Evolutionary conservation across 192 early-diverging fungal species (phyloP), one percentile per base, ranked within the genome.

Genomic region (Entophlyctis luteolus): DNA sequence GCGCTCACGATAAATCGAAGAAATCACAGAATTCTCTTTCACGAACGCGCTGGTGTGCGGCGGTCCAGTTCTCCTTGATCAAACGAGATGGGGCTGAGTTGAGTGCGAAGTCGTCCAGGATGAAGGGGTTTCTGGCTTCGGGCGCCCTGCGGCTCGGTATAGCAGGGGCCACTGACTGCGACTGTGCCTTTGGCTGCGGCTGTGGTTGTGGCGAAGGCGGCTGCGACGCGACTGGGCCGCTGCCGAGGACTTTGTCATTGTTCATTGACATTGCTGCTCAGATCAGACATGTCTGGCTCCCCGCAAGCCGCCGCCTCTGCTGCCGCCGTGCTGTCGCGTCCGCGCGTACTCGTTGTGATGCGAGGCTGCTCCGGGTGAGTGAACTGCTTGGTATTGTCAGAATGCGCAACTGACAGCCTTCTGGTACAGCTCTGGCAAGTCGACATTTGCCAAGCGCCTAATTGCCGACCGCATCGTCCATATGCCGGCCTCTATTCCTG

Each of bases 341-440:
- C n/a, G n/a, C n/a, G n/a, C n/a, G n/a, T n/a, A n/a, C n/a, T n/a
- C n/a, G n/a, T n/a, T n/a, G n/a, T n/a, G n/a, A n/a, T n/a, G n/a
- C n/a, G n/a, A n/a, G n/a, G n/a, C n/a, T n/a, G n/a, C n/a, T n/a
- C n/a, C n/a, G n/a, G n/a, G n/a, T n/a, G n/a, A n/a, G n/a, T n/a
- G n/a, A n/a, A n/a, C n/a, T n/a, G n/a, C n/a, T n/a, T n/a, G n/a
- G n/a, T n/a, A n/a, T n/a, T n/a, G n/a, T n/a, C n/a, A n/a, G n/a
- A n/a, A n/a, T n/a, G n/a, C n/a, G n/a, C n/a, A n/a, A n/a, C n/a
- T n/a, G n/a, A n/a, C n/a, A n/a, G n/a, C n/a, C n/a, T n/a, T n/a
- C 35, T 60, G 59, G 39, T 60, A 79, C 0, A 80, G 82, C 47
- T 67, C 67, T 4, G 82, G 82, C 46, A 84, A 84, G 65, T 78